Evolutionary conservation across 495 filamentous ascomycete genomes (phyloP), one percentile per base, ranked within the genome.

Genomic region (Penicillium lividum): DNA sequence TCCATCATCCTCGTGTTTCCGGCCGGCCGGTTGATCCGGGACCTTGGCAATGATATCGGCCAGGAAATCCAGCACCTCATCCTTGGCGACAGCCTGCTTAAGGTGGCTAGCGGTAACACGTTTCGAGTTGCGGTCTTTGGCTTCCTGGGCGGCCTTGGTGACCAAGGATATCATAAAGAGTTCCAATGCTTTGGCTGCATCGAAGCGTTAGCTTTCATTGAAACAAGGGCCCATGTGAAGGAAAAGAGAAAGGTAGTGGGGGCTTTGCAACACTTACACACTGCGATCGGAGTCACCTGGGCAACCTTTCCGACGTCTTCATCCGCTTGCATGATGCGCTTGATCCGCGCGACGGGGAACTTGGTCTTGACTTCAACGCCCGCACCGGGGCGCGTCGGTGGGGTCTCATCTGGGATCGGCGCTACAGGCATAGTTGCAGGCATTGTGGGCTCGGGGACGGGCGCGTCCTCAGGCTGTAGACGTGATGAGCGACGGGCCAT

Each of bases 301-400:
- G 94, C 92, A 4, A 99, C 95, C 76, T 99, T 99, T 42, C 94
- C 94, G 3, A 99, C 93, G 74, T 99, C 94, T 67, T 99, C 94
- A 68, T 99, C 94, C 7, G 94, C 94, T 73, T 99, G 94, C 94
- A 99, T 98, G 60, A 99, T 98, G 52, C 94, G 88, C 83, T 99
- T 99, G 73, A 98, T 99, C 50, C 94, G 85, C 56, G 94, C 94
- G 33, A 97, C 96, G 4, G 94, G 94, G 66, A 99, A 99, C 61
- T 97, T 97, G 22, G 92, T 97, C 73, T 86, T 91, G 53, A 99
- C 91, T 22, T 92, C 73, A 64, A 96, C 77, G 65, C 81, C 76
- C 9, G 63, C 70, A 50, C 68, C 58, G 27, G 71, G 65, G 47
- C 60, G 61, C 7, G 64, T 54, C 11, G 57, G 61, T 1, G 48